phyloP scores from a whole-genome alignment of 352 stramenopile genomes.

The Pythium dissimile region DNA sequence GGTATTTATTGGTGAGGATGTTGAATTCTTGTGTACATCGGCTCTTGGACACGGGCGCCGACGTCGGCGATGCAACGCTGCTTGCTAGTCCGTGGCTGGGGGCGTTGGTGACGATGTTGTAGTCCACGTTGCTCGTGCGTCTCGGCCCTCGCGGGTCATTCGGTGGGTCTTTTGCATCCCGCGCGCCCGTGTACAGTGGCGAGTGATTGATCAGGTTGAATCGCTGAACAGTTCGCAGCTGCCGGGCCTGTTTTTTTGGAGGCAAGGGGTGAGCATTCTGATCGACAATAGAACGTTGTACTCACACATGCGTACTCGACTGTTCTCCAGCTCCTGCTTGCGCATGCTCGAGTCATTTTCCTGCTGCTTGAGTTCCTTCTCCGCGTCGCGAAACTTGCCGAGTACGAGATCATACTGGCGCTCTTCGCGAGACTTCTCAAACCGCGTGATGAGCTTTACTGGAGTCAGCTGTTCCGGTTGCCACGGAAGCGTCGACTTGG shows the following conservation, averaged over 20 bases:
- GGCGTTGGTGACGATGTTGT: constrained; percentile 69
- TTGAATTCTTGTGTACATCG: constrained; percentile 54
- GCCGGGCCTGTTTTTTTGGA: constrained; percentile 64
- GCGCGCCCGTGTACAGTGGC: constrained; percentile 42
- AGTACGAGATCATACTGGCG: constrained; percentile 67
- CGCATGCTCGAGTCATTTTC: constrained; percentile 29
- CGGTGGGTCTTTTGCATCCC: constrained; percentile 34
- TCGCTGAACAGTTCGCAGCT: constrained; percentile 54
- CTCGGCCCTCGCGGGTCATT: constrained; percentile 20
- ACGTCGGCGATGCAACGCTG: not conserved
- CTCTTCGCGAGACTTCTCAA: constrained; percentile 67
- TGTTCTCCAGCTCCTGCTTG: constrained; percentile 39
- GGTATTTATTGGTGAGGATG: constrained; percentile 76
- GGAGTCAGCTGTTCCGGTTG: constrained; percentile 41
- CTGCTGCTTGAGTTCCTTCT: constrained; percentile 33
- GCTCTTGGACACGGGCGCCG: constrained; percentile 25
- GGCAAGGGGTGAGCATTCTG: no score
- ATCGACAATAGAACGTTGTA: not conserved
- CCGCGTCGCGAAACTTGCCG: constrained; percentile 62
- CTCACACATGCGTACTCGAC: constrained; percentile 29
- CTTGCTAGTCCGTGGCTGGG: constrained; percentile 11
- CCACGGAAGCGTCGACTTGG: constrained; percentile 67
- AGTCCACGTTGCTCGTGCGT: constrained; percentile 34
- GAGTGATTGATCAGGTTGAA: constrained; percentile 71
- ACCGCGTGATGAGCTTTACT: constrained; percentile 62